Percentiles rank a stretch among this genome's conserved stretches.
phyloP scores from a whole-genome alignment of 2,329 filamentous ascomycete genomes.

The Bipolaris oryzae region DNA sequence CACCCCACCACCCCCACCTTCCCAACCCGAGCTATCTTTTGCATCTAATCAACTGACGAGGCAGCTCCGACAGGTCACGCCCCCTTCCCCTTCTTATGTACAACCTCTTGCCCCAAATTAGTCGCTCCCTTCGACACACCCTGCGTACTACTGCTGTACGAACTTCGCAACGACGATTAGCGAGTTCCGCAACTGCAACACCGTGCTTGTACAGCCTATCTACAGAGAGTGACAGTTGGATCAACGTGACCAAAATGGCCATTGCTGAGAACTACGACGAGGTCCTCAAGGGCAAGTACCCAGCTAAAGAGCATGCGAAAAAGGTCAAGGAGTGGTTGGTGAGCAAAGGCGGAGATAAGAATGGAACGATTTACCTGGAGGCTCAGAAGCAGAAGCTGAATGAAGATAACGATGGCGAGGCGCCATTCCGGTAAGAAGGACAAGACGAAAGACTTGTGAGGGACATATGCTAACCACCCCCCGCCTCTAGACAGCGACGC shows the following conservation, averaged over 20 bases:
- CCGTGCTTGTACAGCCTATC: conserved; percentile 11
- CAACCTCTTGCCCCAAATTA: conserved; percentile 11
- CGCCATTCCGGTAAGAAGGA: conserved; percentile 72
- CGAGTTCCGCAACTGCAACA: neutral
- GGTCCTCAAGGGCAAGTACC: conserved; percentile 66
- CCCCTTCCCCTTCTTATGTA: conserved; percentile 11
- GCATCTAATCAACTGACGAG: conserved; percentile 16
- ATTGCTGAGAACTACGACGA: conserved; percentile 44
- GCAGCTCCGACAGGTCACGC: conserved; percentile 15
- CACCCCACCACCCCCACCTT: conserved; percentile 36
- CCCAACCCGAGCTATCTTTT: conserved; percentile 11
- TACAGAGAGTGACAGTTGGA: conserved; percentile 13
- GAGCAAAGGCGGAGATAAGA: conserved; percentile 65
- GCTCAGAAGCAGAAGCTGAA: conserved; percentile 78
- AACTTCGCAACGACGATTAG: neutral
- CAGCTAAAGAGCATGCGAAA: conserved; percentile 84
- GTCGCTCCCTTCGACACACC: conserved; percentile 15
- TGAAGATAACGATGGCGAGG: conserved; percentile 86
- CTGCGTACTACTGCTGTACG: conserved; percentile 1
- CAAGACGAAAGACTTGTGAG: no score
- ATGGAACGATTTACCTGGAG: conserved; percentile 86
- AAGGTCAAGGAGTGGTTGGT: conserved; percentile 82
- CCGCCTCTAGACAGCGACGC: conserved; percentile 76
- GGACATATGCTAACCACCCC: neutral
- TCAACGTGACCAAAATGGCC: conserved; percentile 32